These are phyloP conservation scores for Paragyromitra xinjiangensis DNA, from an alignment of 495 filamentous ascomycete species.

Conservation along the genomic window DNA sequence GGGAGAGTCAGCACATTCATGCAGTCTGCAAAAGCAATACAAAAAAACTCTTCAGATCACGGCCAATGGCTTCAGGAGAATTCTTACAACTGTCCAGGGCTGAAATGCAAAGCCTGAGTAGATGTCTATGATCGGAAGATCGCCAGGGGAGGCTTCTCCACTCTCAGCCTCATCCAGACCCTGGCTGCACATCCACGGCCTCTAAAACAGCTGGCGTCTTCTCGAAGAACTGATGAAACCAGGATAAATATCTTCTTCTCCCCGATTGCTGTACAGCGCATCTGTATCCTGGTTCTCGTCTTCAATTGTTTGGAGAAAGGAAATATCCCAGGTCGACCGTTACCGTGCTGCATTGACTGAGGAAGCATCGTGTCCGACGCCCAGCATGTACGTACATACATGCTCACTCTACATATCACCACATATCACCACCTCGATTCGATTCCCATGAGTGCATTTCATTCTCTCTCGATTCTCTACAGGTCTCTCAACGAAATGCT, in stretches of 20 bases:
- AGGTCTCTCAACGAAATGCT: neutral
- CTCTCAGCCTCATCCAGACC: conserved; percentile 20
- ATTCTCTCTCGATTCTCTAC: conserved; percentile 16
- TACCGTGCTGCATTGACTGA: neutral
- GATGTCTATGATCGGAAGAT: conserved; percentile 8
- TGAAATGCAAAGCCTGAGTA: neutral
- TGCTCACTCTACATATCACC: neutral
- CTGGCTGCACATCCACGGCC: neutral
- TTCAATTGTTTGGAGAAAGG: neutral
- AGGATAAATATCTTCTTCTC: neutral
- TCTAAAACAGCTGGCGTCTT: neutral
- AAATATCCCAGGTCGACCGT: neutral
- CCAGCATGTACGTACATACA: neutral
- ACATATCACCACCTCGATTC: neutral
- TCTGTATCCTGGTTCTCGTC: conserved; percentile 5
- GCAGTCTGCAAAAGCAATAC: too few relatives aligned
- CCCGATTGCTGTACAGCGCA: conserved; percentile 13
- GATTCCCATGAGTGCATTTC: conserved; percentile 6
- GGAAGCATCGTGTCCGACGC: conserved; percentile 10
- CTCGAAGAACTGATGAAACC: conserved; percentile 4
- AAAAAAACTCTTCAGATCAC: neutral
- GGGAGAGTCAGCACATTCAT: neutral
- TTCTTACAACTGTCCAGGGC: conserved; percentile 3
- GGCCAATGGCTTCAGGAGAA: neutral
- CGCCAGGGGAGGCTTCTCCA: conserved; percentile 6